phyloP scores from a whole-genome alignment of 2,329 filamentous ascomycete genomes.

The Graphium sp. region DNA sequence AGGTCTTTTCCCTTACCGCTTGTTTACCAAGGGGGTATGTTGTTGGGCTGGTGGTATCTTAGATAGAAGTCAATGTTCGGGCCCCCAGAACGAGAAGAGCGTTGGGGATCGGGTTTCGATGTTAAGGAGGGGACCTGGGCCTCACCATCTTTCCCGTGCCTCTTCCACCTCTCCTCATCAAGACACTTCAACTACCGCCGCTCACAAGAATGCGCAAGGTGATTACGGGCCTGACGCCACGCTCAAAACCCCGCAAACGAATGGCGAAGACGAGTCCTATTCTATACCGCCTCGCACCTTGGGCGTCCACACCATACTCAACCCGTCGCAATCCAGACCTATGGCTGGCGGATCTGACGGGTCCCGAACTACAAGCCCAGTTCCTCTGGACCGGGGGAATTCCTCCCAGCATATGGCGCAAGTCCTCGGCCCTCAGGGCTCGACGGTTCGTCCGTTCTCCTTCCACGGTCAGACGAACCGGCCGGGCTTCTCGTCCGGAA shows the following conservation, averaged over 20 bases:
- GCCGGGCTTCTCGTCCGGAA: too few species aligned
- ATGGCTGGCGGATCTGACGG: too few species aligned
- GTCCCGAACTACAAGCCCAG: too few species aligned
- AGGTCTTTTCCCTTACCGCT: too few species aligned
- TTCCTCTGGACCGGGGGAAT: too few species aligned
- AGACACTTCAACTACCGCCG: neutral
- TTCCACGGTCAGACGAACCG: too few species aligned
- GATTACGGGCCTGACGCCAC: too few species aligned
- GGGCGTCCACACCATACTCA: slow-evolving; percentile 1
- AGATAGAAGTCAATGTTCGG: slow-evolving; percentile 1
- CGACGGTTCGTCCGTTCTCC: too few species aligned
- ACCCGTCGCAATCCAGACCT: neutral
- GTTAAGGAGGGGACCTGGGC: slow-evolving; percentile 1
- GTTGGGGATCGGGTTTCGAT: slow-evolving; percentile 1
- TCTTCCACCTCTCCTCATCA: neutral
- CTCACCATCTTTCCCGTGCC: slow-evolving; percentile 1
- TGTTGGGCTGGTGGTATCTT: neutral
- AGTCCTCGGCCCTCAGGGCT: too few species aligned
- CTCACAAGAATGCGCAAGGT: too few species aligned
- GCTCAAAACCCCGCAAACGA: too few species aligned
- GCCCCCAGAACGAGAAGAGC: neutral
- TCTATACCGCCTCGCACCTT: neutral
- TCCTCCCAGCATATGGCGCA: too few species aligned
- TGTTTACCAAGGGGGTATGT: slow-evolving; percentile 1
- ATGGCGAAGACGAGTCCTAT: neutral